Evolutionary conservation across 202 grass and related monocot genomes (phyloP).

Genomic region (Eragrostis tef): DNA sequence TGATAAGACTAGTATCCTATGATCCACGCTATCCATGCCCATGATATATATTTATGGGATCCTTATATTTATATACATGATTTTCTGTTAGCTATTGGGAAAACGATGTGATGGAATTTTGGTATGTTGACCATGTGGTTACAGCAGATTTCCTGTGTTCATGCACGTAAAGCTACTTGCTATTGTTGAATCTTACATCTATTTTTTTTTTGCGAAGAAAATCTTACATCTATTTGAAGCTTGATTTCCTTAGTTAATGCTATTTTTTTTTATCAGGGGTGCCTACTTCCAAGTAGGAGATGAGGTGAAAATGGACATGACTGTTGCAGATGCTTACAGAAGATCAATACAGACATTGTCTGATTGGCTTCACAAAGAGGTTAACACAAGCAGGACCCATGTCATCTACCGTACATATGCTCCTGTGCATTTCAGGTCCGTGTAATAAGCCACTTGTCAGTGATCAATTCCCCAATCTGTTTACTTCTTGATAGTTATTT

Average conservation of each 20-base stretch:
- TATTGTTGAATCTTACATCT: conserved; percentile 12
- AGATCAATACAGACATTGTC: conserved; percentile 72
- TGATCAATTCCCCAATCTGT: conserved; percentile 2
- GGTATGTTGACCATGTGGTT: too few species aligned
- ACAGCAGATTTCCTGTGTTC: too few species aligned
- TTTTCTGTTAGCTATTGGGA: too few species aligned
- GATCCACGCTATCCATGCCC: not conserved
- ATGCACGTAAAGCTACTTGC: not conserved
- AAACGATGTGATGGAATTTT: too few species aligned
- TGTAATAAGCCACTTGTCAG: not conserved
- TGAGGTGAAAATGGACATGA: conserved; percentile 84
- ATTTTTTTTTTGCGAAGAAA: too few species aligned
- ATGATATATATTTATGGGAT: conserved; percentile 11
- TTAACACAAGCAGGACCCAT: conserved; percentile 70
- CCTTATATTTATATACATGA: not conserved
- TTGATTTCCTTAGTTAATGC: conserved; percentile 11
- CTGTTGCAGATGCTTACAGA: conserved; percentile 58
- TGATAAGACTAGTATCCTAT: not conserved
- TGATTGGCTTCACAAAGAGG: conserved; percentile 68
- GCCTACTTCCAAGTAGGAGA: conserved; percentile 78
- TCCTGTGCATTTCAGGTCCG: conserved; percentile 93
- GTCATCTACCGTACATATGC: conserved; percentile 89
- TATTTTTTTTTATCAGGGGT: conserved; percentile 50
- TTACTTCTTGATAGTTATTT: conserved; percentile 34
- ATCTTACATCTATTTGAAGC: conserved; percentile 14